Evolutionary conservation across 2,329 filamentous ascomycete species (phyloP), one percentile per base, ranked within the genome.

Genomic region (Fusarium armeniacum): DNA sequence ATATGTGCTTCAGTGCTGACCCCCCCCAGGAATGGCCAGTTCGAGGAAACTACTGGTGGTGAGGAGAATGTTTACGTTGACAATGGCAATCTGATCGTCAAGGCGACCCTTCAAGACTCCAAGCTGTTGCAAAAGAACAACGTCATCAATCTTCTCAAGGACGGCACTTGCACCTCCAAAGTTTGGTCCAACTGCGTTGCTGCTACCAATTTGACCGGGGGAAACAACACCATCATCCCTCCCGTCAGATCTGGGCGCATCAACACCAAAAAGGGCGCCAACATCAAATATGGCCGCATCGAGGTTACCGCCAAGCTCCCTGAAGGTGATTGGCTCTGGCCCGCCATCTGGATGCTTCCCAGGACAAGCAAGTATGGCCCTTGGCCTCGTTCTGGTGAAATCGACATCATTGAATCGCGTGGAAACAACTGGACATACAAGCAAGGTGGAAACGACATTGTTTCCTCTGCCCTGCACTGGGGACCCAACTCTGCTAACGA

Each of bases 301-400:
- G 92, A 97, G 77, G 92, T 97, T 7, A 89, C 86, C 2, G 93
- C 93, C 28, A 90, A 90, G 79, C 81, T 96, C 30, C 92, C 93
- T 6, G 79, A 83, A 49, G 93, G 93, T 56, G 93, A 96, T 81
- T 96, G 93, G 93, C 85, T 97, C 13, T 96, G 93, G 93, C 93
- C 93, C 3, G 92, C 92, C n/a, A 95, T 97, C 75, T 94, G 92
- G 91, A 92, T 97, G 91, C 84, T 96, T 83, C 93, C 93, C 2
- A 88, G 88, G 47, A 83, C 90, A 44, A 84, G 89, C 56, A 89
- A 83, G 1, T 97, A 96, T 77, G 93, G 93, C 2, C 74, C 85
- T 2, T 97, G 93, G 93, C 93, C 93, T 2, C 81, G 83, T 10
- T 94, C 91, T 11, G 93, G 93, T 46, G 93, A 96, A 80, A 96